Base-by-base conservation (phyloP, 495 filamentous ascomycete genomes). In the Evernia prunastri region DNA sequence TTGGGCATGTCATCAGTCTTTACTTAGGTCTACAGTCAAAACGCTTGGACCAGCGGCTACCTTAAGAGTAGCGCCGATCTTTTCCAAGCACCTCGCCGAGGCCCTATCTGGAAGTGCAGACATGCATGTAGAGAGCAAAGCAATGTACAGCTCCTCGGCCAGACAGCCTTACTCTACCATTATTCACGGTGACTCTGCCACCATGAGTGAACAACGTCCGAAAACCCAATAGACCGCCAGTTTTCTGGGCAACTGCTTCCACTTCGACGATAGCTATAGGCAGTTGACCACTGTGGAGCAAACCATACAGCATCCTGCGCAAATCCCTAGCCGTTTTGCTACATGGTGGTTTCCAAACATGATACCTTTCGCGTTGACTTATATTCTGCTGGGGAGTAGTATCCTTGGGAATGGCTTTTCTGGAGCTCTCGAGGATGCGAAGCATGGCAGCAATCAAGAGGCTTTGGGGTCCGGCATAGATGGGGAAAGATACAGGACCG, bases 401-500 rank as follows among this genome's bases (percentile, higher is more conserved):
- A 31, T 66, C 12, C 20, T 61, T 31, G 10, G 33, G 40, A 29
- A 61, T 58, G 35, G 51, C 51, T 35, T 59, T 23, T 49, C n/a
- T 13, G 59, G 37, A 5, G 56, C 25, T 17, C 33, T 37, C 36
- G 57, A 58, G 20, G 18, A 29, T 61, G 51, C 15, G 33, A 62
- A 56, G 15, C 56, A 47, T 39, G 51, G 58, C 18, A 33, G 31
- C 25, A 61, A 66, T 39, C 69, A 71, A 61, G 65, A 68, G 42
- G 65, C 63, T 35, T 35, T 71, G 35, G 69, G 63, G 27, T 31
- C 27, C 18, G 60, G 61, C 31, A 64, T 68, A 31, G 61, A 68
- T 59, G 37, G 56, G 5, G 68, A 70, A 54, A 68, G 58, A n/a
- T 72, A 70, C 33, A 68, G 57, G 59, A 59, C 61, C 57, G 79